Conservation (phyloP, 345 rosid species). For the Boechera retrofracta region DNA sequence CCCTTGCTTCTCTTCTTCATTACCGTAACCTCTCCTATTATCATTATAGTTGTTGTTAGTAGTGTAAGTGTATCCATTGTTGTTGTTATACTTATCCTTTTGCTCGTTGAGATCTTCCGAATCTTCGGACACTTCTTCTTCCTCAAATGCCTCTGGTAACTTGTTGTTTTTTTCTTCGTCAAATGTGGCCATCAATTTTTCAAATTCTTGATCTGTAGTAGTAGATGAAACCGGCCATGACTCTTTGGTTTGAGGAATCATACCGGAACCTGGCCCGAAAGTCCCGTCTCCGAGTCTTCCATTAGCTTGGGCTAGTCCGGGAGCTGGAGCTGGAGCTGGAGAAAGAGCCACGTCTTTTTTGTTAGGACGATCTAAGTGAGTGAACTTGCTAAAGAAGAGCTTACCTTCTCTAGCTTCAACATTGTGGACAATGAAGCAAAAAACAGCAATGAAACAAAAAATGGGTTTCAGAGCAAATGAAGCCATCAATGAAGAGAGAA, state of each 20-base stretch:
- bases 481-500: conserved; percentile 48
- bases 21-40: conserved; percentile 41
- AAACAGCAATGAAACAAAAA: conserved; percentile 38
- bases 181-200: conserved; percentile 49
- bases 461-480: conserved; percentile 22
- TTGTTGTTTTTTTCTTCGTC: conserved; percentile 43
- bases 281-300: conserved; percentile 49
- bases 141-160: conserved; percentile 37
- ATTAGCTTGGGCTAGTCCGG: conserved; percentile 38
- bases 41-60: conserved; percentile 27
- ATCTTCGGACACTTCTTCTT: conserved; percentile 31
- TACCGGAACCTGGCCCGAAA: conserved; percentile 55
- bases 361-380: conserved; percentile 36
- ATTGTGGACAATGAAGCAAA: conserved; percentile 37
- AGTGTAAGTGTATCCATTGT: conserved; percentile 37
- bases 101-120: conserved; percentile 33
- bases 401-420: conserved; percentile 63
- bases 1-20: conserved; percentile 55
- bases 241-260: conserved; percentile 52
- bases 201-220: conserved; percentile 42
- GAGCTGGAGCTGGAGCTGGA: conserved; percentile 36
- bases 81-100: conserved; percentile 25
- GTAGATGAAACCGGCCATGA: conserved; percentile 44
- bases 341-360: conserved; percentile 17
- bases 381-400: conserved; percentile 65